Base-by-base conservation (phyloP, 2,329 filamentous ascomycete species). In the Phyllosticta paracitricarpa region DNA sequence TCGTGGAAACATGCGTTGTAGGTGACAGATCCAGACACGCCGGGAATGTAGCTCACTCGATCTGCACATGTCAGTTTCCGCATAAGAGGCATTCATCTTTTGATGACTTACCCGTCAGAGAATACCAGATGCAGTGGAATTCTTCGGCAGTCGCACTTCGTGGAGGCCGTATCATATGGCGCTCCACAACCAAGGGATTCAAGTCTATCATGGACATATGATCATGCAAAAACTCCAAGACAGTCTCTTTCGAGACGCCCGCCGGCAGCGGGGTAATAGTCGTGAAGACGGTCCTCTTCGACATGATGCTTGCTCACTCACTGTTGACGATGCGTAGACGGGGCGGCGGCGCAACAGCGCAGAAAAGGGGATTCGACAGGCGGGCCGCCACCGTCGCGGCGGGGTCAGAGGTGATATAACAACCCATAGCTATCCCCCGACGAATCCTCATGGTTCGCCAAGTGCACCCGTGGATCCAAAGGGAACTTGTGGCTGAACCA, bases 141-240 rank as follows among this genome's bases (percentile, higher is more conserved):
- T 96, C 91, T 66, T 94, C 89, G 17, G 84, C 76, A 0, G 83
- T 78, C 12, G 88, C 86, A 69, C 86, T 82, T 25, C 80, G 69
- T 0, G 90, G 89, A 1, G 89, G 81, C 55, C 82, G 80, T 73
- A 89, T 89, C 33, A 79, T 80, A 66, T 86, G 82, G 62, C 89
- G 83, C 63, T 88, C 85, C 64, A 88, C 84, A 61, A 96, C 87
- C 56, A 95, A 80, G 1, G 91, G 91, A 73, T 95, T 96, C 62
- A 96, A 79, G 70, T 93, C 87, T 69, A 96, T 95, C 87, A 96
- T 95, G 67, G 86, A 86, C 57, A 81, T 73, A 75, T 95, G 90
- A 72, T 88, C 82, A 72, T 91, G 89, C 33, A 96, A 84, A 66
- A 89, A 89, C 59, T 84, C 80, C 65, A 95, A 72, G 52, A 89